Conservation (phyloP, 2,329 filamentous ascomycete species). For the Fusarium avenaceum region DNA sequence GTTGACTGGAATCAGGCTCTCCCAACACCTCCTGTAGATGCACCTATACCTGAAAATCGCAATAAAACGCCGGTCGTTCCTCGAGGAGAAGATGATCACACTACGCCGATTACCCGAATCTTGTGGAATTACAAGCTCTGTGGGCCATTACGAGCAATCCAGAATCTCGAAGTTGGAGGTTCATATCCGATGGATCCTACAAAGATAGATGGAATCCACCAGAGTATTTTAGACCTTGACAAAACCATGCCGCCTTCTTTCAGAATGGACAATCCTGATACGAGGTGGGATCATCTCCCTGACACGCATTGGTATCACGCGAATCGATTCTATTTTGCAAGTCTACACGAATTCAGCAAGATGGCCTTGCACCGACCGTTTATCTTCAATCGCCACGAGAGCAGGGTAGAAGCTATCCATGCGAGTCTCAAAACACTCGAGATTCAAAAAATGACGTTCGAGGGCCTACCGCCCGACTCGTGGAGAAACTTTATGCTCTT, state of each 20-base stretch:
- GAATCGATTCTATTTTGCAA: slow-evolving; percentile 62
- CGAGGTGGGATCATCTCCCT: slow-evolving; percentile 66
- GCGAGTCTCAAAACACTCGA: slow-evolving; percentile 69
- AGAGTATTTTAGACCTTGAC: slow-evolving; percentile 62
- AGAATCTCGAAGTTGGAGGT: slow-evolving; percentile 68
- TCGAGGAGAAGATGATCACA: slow-evolving; percentile 65
- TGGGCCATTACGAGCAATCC: slow-evolving; percentile 65
- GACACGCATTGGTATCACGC: slow-evolving; percentile 66
- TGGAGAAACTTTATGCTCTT: slow-evolving; percentile 69
- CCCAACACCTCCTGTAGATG: slow-evolving; percentile 67
- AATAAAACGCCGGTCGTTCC: slow-evolving; percentile 63
- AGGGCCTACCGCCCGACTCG: slow-evolving; percentile 63
- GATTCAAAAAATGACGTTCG: slow-evolving; percentile 65
- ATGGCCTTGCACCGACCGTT: slow-evolving; percentile 74
- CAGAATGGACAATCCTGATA: slow-evolving; percentile 69
- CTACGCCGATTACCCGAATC: slow-evolving; percentile 67
- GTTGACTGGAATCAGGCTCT: slow-evolving; percentile 64
- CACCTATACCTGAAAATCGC: slow-evolving; percentile 61
- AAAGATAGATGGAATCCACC: slow-evolving; percentile 68
- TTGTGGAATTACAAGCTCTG: slow-evolving; percentile 65
- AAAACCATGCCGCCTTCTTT: slow-evolving; percentile 66
- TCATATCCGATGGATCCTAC: slow-evolving; percentile 67
- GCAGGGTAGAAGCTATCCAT: slow-evolving; percentile 67
- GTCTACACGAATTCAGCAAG: slow-evolving; percentile 65
- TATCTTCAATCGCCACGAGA: slow-evolving; percentile 68